A percentile compares a stretch with the other conserved stretches of the same genome.
Conservation (phyloP, 1,284 basidiomycete species). For the Microbotryum violaceum region DNA sequence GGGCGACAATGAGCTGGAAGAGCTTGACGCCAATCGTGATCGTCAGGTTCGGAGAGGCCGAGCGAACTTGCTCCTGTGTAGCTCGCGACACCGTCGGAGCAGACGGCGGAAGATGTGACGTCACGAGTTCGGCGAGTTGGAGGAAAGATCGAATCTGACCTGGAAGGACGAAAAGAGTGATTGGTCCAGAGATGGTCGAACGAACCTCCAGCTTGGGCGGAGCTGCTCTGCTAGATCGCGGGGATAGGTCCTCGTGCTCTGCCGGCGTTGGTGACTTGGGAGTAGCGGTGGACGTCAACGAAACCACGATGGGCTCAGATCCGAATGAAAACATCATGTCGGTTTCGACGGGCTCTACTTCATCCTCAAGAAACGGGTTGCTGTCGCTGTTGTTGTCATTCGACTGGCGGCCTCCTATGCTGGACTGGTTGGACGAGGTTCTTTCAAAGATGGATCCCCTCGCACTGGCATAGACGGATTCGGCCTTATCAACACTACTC, state of each 20-base stretch:
- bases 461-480: constrained; percentile 38
- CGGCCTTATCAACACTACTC: constrained; percentile 14
- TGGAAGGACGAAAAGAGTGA: not conserved
- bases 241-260: too few species aligned
- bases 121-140: not conserved
- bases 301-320: constrained; percentile 3
- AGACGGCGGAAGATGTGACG: not conserved
- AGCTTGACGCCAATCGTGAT: not conserved
- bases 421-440: not conserved
- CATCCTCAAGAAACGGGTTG: too few species aligned
- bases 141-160: not conserved
- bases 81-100: not conserved
- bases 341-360: not conserved
- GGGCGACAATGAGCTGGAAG: not conserved
- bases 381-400: too few species aligned
- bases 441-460: constrained; percentile 9
- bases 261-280: not conserved
- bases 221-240: too few species aligned
- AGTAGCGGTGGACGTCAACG: not conserved
- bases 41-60: not conserved
- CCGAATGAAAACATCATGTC: constrained; percentile 23
- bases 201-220: not conserved
- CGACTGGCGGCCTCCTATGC: not conserved
- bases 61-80: not conserved
- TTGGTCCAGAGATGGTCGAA: not conserved